Evolutionary conservation across 1,284 basidiomycete species (phyloP).

Genomic region (Ganoderma multipileum): DNA sequence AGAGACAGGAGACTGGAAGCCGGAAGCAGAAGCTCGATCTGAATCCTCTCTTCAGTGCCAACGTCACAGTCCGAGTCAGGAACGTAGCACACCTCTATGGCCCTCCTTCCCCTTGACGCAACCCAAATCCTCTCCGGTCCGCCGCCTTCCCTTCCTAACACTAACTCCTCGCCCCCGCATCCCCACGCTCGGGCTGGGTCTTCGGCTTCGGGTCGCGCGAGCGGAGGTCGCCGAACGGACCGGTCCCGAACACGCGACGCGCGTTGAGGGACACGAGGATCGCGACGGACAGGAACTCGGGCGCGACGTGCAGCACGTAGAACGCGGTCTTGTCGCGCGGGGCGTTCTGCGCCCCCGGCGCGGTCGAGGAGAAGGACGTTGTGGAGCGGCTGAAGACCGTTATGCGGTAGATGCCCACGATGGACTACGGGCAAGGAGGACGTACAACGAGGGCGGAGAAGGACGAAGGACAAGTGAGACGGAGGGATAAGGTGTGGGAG

Average conservation of each 20-base stretch:
- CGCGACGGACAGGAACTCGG: slow-evolving; percentile 14
- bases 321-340: slow-evolving; percentile 46
- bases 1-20: no score
- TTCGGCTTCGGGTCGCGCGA: slow-evolving; percentile 2
- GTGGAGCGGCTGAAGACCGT: slow-evolving; percentile 46
- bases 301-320: slow-evolving; percentile 36
- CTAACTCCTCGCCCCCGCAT: no score
- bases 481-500: background rate
- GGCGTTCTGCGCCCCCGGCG: slow-evolving; percentile 44
- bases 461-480: background rate
- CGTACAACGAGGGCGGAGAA: background rate
- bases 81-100: no score
- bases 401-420: slow-evolving; percentile 49
- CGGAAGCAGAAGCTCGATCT: no score
- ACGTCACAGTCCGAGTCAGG: no score
- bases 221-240: slow-evolving; percentile 9
- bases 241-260: slow-evolving; percentile 2
- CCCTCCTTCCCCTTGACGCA: no score
- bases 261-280: slow-evolving; percentile 12
- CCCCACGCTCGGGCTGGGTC: background rate
- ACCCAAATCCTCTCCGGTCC: no score
- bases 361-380: slow-evolving; percentile 41
- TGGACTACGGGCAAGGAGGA: slow-evolving; percentile 19
- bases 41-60: no score
- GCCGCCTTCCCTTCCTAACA: no score